Evolutionary conservation across 768 basidiomycete genomes (phyloP).

Genomic region (Boletus speciosus): DNA sequence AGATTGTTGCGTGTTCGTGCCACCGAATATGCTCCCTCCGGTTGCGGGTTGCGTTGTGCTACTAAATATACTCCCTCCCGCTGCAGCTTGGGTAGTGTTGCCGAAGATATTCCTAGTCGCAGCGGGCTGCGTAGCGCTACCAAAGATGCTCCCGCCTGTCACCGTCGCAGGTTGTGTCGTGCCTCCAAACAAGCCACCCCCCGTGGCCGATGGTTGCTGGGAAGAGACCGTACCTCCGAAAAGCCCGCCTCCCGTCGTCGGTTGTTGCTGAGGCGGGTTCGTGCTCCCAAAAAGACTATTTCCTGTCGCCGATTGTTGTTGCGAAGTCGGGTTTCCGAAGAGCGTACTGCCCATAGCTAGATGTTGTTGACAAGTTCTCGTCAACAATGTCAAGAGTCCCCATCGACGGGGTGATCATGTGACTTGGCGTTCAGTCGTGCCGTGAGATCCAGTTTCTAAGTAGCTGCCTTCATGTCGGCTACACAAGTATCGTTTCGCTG

Average conservation of each 20-base stretch:
- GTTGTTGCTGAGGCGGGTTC: conserved; percentile 25
- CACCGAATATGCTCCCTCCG: conserved; percentile 22
- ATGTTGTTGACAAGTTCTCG: neutral
- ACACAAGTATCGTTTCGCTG: neutral
- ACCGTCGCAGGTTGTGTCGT: conserved; percentile 10
- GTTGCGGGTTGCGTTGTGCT: conserved; percentile 15
- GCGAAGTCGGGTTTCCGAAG: conserved; percentile 24
- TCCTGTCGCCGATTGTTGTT: conserved; percentile 23
- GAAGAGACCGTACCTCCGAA: conserved; percentile 14
- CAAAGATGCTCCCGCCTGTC: conserved; percentile 10
- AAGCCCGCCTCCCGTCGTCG: conserved; percentile 13
- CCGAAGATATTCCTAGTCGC: conserved; percentile 15
- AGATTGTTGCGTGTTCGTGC: conserved; percentile 14
- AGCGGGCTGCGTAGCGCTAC: conserved; percentile 12
- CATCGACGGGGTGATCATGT: conserved; percentile 6
- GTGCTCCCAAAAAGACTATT: conserved; percentile 25
- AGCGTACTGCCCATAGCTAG: conserved; percentile 14
- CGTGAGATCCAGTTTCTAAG: too few relatives aligned
- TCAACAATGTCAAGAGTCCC: neutral
- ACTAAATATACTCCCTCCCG: conserved; percentile 22
- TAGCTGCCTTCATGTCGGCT: too few relatives aligned
- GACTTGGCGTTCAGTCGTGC: conserved; percentile 1
- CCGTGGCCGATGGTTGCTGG: conserved; percentile 15
- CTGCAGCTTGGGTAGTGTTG: conserved; percentile 1
- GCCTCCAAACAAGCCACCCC: conserved; percentile 16